A percentile compares a stretch with the other conserved stretches of the same genome.
Evolutionary conservation across 2,329 filamentous ascomycete genomes (phyloP).

Genomic region (Nakataea oryzae): DNA sequence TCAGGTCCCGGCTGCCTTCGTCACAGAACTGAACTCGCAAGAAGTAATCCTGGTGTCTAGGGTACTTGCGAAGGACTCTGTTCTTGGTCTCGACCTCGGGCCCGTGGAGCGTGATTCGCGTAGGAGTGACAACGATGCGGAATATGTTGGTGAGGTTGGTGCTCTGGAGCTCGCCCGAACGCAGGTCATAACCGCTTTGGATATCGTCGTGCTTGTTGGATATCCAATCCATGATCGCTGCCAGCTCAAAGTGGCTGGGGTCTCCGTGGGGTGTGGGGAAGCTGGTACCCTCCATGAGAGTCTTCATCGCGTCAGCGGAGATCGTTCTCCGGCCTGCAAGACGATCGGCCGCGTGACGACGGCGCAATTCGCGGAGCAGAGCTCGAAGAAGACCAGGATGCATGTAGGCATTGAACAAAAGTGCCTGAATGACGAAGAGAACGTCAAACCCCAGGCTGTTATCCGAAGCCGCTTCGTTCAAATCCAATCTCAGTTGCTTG

Average conservation of each 20-base stretch:
- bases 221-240: conserved; percentile 28
- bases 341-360: conserved; percentile 21
- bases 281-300: conserved; percentile 38
- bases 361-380: conserved; percentile 35
- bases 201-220: conserved; percentile 26
- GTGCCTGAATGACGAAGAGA: conserved; percentile 50
- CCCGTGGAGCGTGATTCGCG: conserved; percentile 43
- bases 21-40: conserved; percentile 64
- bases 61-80: conserved; percentile 58
- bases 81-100: conserved; percentile 61
- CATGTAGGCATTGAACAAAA: conserved; percentile 54
- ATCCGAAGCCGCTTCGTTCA: conserved; percentile 15
- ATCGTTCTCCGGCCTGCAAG: conserved; percentile 24
- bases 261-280: conserved; percentile 42
- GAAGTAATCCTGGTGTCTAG: conserved; percentile 49
- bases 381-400: conserved; percentile 38
- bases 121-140: conserved; percentile 49
- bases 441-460: conserved; percentile 37
- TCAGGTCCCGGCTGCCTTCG: conserved; percentile 57
- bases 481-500: conserved; percentile 16
- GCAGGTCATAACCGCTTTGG: conserved; percentile 3
- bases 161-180: conserved; percentile 13
- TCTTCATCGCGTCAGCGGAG: conserved; percentile 42
- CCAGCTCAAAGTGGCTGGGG: conserved; percentile 25
- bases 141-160: conserved; percentile 39